phyloP scores from a whole-genome alignment of 352 stramenopile species.

The Phytopythium sindhum region DNA sequence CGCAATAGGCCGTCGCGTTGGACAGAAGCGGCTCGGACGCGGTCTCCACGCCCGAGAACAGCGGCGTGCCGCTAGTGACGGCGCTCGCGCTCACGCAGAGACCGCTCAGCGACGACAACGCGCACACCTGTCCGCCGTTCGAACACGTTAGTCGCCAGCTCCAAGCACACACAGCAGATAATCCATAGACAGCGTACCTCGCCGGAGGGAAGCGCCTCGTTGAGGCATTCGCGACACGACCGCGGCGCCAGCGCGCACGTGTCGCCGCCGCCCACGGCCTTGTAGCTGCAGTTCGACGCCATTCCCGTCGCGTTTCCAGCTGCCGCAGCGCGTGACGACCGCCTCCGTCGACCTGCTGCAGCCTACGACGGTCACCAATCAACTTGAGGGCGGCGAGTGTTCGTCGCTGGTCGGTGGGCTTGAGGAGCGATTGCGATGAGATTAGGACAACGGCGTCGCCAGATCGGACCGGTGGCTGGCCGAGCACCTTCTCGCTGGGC shows the following conservation, averaged over 20 bases:
- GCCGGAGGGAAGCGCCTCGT: conserved; percentile 4
- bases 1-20: conserved; percentile 32
- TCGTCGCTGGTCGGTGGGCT: background rate
- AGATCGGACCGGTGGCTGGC: background rate
- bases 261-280: conserved; percentile 1
- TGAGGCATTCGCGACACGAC: conserved; percentile 20
- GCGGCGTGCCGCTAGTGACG: background rate
- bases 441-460: background rate
- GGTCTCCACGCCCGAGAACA: background rate
- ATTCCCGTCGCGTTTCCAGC: background rate
- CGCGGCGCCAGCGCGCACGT: conserved; percentile 9
- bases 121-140: background rate
- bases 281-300: conserved; percentile 15
- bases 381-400: background rate
- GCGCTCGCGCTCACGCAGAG: conserved; percentile 1
- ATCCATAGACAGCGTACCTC: conserved; percentile 1
- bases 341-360: background rate
- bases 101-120: conserved; percentile 3
- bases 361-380: background rate
- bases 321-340: background rate
- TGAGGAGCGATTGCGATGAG: background rate
- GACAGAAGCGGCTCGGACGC: conserved; percentile 14
- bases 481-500: too few species aligned
- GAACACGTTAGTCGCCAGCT: background rate
- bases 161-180: background rate